Conservation (phyloP, 2,329 filamentous ascomycete genomes). For the Neopestalotiopsis rosae region DNA sequence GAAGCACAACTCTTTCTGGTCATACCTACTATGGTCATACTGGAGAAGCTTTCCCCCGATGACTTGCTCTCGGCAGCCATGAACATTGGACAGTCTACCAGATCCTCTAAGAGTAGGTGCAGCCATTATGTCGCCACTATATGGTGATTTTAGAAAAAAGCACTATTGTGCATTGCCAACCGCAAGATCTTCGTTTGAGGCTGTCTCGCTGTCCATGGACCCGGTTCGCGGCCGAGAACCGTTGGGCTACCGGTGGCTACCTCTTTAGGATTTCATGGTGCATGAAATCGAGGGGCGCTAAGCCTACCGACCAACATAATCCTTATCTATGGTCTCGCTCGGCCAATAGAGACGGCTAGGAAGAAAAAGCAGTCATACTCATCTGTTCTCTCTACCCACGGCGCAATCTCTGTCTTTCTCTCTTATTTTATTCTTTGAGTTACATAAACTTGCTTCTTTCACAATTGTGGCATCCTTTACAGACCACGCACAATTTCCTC, state of each 20-base stretch:
- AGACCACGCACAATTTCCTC: not conserved
- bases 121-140: not conserved
- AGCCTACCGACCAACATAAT: not conserved
- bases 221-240: not conserved
- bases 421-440: not conserved
- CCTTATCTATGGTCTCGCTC: not conserved
- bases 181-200: not conserved
- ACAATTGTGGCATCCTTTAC: not conserved
- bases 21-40: not conserved
- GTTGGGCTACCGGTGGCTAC: not conserved
- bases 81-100: not conserved
- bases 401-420: not conserved
- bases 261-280: not conserved
- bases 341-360: not conserved
- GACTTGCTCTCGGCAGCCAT: not conserved
- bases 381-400: not conserved
- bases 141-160: not conserved
- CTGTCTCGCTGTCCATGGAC: not conserved
- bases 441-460: not conserved
- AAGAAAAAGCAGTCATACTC: not conserved
- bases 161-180: not conserved
- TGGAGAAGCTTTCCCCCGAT: not conserved
- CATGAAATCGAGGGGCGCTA: not conserved
- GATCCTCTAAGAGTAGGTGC: not conserved
- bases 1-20: not conserved